Evolutionary conservation across 2,329 filamentous ascomycete genomes (phyloP), one percentile per base, ranked within the genome.

Genomic region (Exophiala spinifera): DNA sequence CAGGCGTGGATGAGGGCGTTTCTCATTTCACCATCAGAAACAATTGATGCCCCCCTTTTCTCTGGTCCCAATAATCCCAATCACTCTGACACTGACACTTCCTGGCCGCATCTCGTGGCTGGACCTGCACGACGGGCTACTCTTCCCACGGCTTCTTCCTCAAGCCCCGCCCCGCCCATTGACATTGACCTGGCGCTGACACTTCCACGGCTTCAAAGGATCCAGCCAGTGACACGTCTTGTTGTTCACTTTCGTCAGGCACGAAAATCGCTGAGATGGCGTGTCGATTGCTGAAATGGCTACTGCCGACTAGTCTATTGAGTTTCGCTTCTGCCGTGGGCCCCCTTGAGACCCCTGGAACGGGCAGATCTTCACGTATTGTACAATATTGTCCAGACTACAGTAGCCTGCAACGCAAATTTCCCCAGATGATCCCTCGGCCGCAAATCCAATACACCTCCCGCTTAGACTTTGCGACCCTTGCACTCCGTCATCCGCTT

Each of bases 231-330:
- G n/a, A 19, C 17, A 37, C 17, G 34, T 37, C 6, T n/a, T 37
- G 14, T 37, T 25, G 7, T 25, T 25, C 7, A 39, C 51, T 45
- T 42, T 42, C 28, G 43, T 48, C 42, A 47, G 55, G 50, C 36
- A 5, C 6, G 19, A 44, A 51, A 25, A 43, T 20, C 19, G 21
- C 28, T 39, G 39, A 23, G 20, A 47, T 50, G 50, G 50, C 51
- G 50, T 49, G 34, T 51, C 53, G 50, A 50, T 56, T 51, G 46
- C 23, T 54, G 50, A n/a, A n/a, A n/a, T 49, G 34, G 48, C 53
- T 47, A 50, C 54, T 51, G 46, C 23, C 51, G 50, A 45, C 14
- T 54, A 50, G 23, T 23, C n/a, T 34, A 13, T 44, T 44, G 19
- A 10, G 20, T 21, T n/a, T 44, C 42, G 28, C 36, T 39, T 28